Conservation (phyloP, 1,284 basidiomycete genomes). For the Pyrrhoderma noxium region DNA sequence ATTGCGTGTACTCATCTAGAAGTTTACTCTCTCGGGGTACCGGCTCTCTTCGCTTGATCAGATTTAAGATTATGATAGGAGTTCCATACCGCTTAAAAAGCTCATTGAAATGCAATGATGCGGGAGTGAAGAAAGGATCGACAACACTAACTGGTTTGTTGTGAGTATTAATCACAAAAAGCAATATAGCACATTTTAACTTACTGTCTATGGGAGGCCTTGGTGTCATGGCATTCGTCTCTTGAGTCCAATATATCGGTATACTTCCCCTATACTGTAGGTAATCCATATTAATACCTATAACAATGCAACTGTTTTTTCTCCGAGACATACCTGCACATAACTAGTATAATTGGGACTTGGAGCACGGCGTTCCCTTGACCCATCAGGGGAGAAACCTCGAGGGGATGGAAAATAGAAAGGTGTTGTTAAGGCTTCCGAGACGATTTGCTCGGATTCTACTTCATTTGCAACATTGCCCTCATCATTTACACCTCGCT, state of each 20-base stretch:
- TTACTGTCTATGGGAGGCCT: constrained; percentile 92
- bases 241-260: constrained; percentile 95
- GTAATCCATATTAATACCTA: not conserved
- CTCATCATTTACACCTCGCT: constrained; percentile 92
- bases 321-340: constrained; percentile 65
- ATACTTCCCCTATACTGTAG: constrained; percentile 88
- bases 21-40: constrained; percentile 92
- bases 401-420: constrained; percentile 64
- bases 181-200: too few relatives aligned
- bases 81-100: constrained; percentile 87
- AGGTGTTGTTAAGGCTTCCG: constrained; percentile 87
- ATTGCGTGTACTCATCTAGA: constrained; percentile 86
- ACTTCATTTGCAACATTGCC: constrained; percentile 99
- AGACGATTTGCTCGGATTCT: constrained; percentile 98
- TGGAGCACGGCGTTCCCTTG: constrained; percentile 37
- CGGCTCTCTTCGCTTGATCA: constrained; percentile 83
- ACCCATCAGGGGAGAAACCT: constrained; percentile 23
- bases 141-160: constrained; percentile 72
- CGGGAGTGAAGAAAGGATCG: constrained; percentile 93
- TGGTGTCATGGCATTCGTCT: constrained; percentile 83
- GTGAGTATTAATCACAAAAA: constrained; percentile 6
- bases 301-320: not conserved
- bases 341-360: constrained; percentile 91
- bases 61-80: constrained; percentile 90
- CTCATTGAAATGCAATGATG: constrained; percentile 90